phyloP scores from a whole-genome alignment of 2,329 filamentous ascomycete genomes.

The Fusarium sacchari region DNA sequence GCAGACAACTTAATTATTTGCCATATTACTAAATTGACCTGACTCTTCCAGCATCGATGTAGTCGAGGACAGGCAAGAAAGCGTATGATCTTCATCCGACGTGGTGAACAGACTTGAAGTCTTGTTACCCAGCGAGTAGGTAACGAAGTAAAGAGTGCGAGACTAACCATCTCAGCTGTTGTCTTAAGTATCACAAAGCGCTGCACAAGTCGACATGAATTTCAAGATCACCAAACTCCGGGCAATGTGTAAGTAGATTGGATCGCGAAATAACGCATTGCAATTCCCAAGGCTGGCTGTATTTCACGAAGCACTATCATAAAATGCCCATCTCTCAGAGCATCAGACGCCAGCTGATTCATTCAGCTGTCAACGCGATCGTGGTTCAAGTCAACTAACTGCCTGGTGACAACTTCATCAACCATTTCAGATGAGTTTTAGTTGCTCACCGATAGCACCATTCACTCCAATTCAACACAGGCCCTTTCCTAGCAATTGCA shows the following conservation, averaged over 20 bases:
- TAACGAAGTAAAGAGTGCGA: neutral
- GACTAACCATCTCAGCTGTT: neutral
- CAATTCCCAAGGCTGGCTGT: constrained; percentile 22
- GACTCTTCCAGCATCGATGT: neutral
- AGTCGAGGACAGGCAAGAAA: neutral
- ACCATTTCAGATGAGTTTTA: constrained; percentile 19
- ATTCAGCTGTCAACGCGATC: constrained; percentile 10
- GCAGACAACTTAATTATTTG: neutral
- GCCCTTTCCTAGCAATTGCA: neutral
- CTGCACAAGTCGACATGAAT: neutral
- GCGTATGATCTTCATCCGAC: neutral
- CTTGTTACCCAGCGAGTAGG: neutral
- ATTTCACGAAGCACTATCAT: constrained; percentile 32
- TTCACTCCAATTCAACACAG: neutral
- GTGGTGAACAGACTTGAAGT: neutral
- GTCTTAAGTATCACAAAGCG: neutral
- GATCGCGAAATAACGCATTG: neutral
- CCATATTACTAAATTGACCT: neutral
- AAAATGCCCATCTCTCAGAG: constrained; percentile 36
- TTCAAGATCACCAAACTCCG: neutral
- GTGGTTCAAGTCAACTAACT: neutral
- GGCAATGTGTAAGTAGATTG: neutral
- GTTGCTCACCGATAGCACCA: constrained; percentile 13
- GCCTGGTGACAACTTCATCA: constrained; percentile 12
- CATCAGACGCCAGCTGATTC: constrained; percentile 6